Evolutionary conservation across 1,139 yeast genomes (phyloP).

Genomic region (Geotrichum carabidarum): DNA sequence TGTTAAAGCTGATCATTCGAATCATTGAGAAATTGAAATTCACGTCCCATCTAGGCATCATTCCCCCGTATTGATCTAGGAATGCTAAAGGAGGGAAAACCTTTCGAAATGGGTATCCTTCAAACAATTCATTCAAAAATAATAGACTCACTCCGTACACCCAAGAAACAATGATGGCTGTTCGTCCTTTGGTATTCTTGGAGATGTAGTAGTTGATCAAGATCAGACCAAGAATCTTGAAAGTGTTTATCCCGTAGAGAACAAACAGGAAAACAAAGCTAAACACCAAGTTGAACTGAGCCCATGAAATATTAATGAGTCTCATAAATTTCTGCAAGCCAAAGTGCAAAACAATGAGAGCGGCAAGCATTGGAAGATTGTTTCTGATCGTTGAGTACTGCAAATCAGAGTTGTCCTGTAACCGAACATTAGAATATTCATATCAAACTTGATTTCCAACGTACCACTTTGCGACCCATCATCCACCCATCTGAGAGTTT

Average conservation of each 20-base stretch:
- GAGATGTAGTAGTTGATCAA: constrained; percentile 53
- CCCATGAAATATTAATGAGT: constrained; percentile 25
- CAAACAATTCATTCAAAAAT: constrained; percentile 67
- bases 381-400: constrained; percentile 87
- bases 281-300: constrained; percentile 60
- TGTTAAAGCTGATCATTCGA: constrained; percentile 74
- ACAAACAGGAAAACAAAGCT: constrained; percentile 66
- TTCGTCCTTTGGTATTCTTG: constrained; percentile 35
- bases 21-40: constrained; percentile 84
- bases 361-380: constrained; percentile 59
- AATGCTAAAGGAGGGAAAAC: constrained; percentile 40
- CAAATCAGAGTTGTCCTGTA: constrained; percentile 66
- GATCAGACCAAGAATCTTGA: constrained; percentile 58
- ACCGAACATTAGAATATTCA: background rate
- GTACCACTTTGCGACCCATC: constrained; percentile 35
- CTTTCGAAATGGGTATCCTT: constrained; percentile 50
- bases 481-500: constrained; percentile 66
- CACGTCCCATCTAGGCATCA: constrained; percentile 91
- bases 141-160: constrained; percentile 67
- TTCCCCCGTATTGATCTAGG: constrained; percentile 49
- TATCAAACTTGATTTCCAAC: constrained; percentile 2
- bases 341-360: constrained; percentile 52
- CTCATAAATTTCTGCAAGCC: constrained; percentile 39
- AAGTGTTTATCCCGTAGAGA: constrained; percentile 72
- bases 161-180: constrained; percentile 50